phyloP scores from a whole-genome alignment of 2,329 filamentous ascomycete genomes.

The Lecanicillium sp. region DNA sequence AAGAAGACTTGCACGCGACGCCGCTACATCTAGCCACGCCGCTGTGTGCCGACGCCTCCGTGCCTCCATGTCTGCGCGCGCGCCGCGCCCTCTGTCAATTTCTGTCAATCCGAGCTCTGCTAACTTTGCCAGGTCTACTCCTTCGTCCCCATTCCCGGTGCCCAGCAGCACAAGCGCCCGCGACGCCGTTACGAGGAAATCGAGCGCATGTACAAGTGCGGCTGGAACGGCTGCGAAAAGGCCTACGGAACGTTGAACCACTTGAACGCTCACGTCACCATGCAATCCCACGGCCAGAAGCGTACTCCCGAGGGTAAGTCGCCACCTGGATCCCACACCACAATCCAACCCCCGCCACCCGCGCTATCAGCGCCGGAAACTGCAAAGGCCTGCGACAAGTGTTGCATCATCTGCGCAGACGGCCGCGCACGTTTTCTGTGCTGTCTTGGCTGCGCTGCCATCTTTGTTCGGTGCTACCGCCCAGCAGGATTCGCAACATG shows the following conservation, averaged over 20 bases:
- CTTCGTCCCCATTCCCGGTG: conserved; percentile 93
- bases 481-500: neutral
- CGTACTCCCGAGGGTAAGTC: conserved; percentile 90
- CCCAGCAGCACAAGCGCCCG: conserved; percentile 94
- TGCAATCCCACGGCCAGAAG: conserved; percentile 95
- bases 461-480: too few species aligned
- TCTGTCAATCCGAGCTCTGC: neutral
- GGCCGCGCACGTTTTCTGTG: neutral
- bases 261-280: conserved; percentile 94
- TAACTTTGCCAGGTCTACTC: conserved; percentile 76
- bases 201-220: conserved; percentile 99
- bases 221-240: conserved; percentile 97
- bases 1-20: too few species aligned
- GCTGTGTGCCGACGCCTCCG: too few species aligned
- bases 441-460: neutral
- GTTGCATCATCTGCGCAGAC: neutral
- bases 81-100: neutral
- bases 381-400: conserved; percentile 3
- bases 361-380: neutral
- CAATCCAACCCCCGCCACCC: neutral
- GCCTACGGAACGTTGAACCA: conserved; percentile 97
- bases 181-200: conserved; percentile 95
- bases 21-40: too few species aligned
- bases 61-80: too few species aligned
- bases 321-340: neutral